Evolutionary conservation across 1,139 yeast species (phyloP), one percentile per base, ranked within the genome.

Genomic region (Suhomyces atakaporum): DNA sequence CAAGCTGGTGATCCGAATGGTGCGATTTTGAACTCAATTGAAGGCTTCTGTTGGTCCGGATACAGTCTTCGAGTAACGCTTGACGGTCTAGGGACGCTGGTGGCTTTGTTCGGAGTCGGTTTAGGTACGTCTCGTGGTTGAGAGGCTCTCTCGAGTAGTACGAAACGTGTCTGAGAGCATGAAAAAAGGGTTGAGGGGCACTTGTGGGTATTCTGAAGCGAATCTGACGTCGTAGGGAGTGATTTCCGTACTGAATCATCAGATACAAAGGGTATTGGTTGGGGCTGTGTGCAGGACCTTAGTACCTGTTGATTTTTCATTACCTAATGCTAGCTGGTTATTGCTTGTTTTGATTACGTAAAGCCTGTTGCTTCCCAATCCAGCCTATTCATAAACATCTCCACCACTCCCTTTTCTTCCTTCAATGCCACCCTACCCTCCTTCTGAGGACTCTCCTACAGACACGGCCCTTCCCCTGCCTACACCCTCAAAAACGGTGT

Each of bases 71-170:
- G 5, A 62, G 39, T 10, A 37, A 28, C 9, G 29, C 13, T 4
- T 23, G 24, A 3, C 7, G 27, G 16, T 12, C 23, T 11, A 44
- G 25, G 25, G 35, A 30, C 5, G 21, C 13, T 5, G 41, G 44
- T 1, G 43, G 51, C 18, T 33, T 23, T 25, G 34, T 10, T 4
- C 36, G 37, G 12, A 60, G 25, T 29, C 68, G 41, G 9, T 46
- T 43, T 6, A 35, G 28, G 35, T 53, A 62, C 9, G 60, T 53
- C 36, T 62, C 66, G 40, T 51, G 51, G 39, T 60, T 65, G 23
- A 63, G 47, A 2, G 69, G 68, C 2, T 35, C 29, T 16, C 48
- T 23, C 9, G 44, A 38, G 27, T 38, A 39, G 22, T 32, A 35
- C 7, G 28, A 18, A 18, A 18, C 20, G 8, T 18, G 20, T 18